Evolutionary conservation across 2,329 filamentous ascomycete genomes (phyloP).

Genomic region (Epichloe scottii): DNA sequence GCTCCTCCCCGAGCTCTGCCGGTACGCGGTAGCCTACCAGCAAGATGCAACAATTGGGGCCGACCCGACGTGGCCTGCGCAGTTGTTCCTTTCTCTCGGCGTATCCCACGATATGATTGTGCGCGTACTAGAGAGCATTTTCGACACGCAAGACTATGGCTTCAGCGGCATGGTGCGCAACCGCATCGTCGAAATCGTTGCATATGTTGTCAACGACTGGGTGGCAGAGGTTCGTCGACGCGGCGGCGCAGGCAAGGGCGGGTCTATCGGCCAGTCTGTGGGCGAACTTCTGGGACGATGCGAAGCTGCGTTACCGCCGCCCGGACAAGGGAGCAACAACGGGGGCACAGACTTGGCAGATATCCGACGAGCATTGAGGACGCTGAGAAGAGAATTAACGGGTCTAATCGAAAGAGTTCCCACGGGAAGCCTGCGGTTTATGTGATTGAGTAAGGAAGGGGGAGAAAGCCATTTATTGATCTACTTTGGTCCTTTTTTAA

Average conservation of each 20-base stretch:
- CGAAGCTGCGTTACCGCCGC: conserved; percentile 30
- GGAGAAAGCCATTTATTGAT: not conserved
- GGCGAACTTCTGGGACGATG: conserved; percentile 38
- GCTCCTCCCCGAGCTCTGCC: conserved; percentile 49
- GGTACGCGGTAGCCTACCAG: conserved; percentile 45
- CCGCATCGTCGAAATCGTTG: conserved; percentile 42
- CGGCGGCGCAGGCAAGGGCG: conserved; percentile 28
- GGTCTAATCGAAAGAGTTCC: conserved; percentile 30
- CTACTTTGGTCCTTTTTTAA: not conserved
- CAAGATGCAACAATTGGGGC: conserved; percentile 47
- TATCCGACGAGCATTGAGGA: conserved; percentile 28
- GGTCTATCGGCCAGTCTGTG: conserved; percentile 30
- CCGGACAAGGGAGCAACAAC: conserved; percentile 28
- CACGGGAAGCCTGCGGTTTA: conserved; percentile 31
- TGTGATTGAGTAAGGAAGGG: conserved; percentile 16
- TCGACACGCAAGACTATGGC: conserved; percentile 46
- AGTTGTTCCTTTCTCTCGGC: conserved; percentile 42
- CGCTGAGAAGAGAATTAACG: conserved; percentile 31
- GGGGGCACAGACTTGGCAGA: conserved; percentile 34
- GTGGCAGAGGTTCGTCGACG: conserved; percentile 35
- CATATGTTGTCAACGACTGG: conserved; percentile 36
- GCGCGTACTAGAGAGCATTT: conserved; percentile 42
- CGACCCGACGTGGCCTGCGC: conserved; percentile 43
- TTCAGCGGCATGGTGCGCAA: conserved; percentile 39
- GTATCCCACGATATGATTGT: conserved; percentile 45